These are phyloP conservation scores for Paulownia fortunei DNA, from an alignment of 257 asterid species.

Conservation along the genomic window DNA sequence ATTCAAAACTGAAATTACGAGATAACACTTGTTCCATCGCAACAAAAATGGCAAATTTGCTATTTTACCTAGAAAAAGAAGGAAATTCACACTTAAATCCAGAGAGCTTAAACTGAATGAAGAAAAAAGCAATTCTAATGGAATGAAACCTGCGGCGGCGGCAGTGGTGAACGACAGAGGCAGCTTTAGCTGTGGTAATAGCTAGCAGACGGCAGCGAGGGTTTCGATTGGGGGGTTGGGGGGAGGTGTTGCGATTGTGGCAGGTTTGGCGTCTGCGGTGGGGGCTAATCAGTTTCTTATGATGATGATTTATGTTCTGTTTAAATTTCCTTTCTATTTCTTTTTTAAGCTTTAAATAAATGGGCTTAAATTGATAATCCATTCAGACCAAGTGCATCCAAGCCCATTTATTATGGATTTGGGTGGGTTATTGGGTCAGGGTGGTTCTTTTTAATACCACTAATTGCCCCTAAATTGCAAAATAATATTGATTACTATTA, in stretches of 20 bases:
- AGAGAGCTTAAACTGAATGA: background rate
- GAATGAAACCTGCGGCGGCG: conserved; percentile 18
- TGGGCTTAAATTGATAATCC: background rate
- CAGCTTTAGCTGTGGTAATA: background rate
- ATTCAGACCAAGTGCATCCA: no score
- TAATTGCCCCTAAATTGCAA: background rate
- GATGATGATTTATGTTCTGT: background rate
- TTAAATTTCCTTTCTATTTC: background rate
- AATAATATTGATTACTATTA: no score
- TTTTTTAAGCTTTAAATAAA: background rate
- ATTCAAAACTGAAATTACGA: background rate
- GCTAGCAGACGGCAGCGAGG: background rate
- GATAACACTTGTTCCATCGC: background rate
- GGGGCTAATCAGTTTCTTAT: background rate
- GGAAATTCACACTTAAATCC: background rate
- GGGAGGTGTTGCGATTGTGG: background rate
- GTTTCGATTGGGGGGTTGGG: background rate
- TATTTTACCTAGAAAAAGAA: background rate
- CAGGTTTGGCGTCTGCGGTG: background rate
- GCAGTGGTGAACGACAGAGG: background rate
- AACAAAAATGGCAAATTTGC: background rate
- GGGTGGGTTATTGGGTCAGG: background rate
- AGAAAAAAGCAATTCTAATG: background rate
- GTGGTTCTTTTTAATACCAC: no score
- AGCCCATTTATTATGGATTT: background rate